A percentile compares a stretch with the other conserved stretches of the same genome.
Conservation (phyloP, 2,329 filamentous ascomycete species). For the Colletotrichum sp. region DNA sequence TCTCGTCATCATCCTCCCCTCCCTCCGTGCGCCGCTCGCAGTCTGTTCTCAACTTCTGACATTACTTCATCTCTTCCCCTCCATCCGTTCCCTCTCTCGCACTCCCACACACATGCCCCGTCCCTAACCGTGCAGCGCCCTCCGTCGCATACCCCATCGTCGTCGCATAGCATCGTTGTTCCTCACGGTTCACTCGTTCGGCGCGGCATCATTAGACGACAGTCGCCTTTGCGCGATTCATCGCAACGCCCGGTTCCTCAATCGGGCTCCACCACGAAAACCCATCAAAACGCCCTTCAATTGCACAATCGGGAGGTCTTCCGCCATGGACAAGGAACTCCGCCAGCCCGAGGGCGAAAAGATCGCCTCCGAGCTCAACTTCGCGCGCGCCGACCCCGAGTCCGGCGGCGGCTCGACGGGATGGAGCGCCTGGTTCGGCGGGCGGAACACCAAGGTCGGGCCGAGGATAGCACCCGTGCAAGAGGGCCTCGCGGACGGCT, state of each 20-base stretch:
- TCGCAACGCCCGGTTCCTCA: background rate
- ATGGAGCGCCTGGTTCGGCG: constrained; percentile 36
- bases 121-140: background rate
- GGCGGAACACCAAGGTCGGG: constrained; percentile 47
- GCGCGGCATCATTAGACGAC: background rate
- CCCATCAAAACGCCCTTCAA: background rate
- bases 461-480: constrained; percentile 57
- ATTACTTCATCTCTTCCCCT: background rate
- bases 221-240: background rate
- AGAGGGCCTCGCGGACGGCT: constrained; percentile 32
- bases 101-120: background rate
- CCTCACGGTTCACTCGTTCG: background rate
- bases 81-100: background rate
- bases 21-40: background rate
- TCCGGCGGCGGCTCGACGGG: constrained; percentile 15
- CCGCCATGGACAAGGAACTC: constrained; percentile 1
- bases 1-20: background rate
- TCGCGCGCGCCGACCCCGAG: background rate
- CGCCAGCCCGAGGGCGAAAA: background rate
- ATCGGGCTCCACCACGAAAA: background rate
- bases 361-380: background rate
- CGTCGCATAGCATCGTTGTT: background rate
- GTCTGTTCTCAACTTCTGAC: background rate
- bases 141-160: background rate
- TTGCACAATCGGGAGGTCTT: background rate